Base-by-base conservation (phyloP, 768 basidiomycete genomes). In the Dentipellis fragilis region DNA sequence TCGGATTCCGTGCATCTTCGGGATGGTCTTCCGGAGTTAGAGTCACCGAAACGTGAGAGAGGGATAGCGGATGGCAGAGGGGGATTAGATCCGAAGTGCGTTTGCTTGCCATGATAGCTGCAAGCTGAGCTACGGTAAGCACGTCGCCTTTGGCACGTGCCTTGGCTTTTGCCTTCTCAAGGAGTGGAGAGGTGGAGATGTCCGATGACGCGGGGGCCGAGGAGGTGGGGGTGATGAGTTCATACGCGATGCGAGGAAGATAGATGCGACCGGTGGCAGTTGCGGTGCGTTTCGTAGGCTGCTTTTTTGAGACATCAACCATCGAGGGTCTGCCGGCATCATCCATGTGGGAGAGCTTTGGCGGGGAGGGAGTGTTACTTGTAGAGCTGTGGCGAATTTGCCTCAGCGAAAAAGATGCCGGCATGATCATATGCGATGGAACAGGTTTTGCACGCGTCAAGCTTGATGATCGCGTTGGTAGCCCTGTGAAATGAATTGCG, bases 71-170 rank as follows among this genome's bases (percentile, higher is more conserved):
- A 68, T 95, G 92, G 63, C 92, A 95, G 14, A 95, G 74, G 10
- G 92, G 92, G 52, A 95, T 93, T 47, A 94, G 75, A 38, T 83
- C 81, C 22, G 87, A 74, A 1, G 92, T 94, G 58, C 81, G 82
- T 67, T 95, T 95, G 56, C 85, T 81, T 10, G 79, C 92, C 84
- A 91, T 91, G 66, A 93, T 88, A 16, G 81, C 92, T 7, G 92
- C 90, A 21, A 95, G 72, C 63, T 93, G 89, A 21, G 87, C 87
- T 16, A 88, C 80, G 12, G 82, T 83, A 38, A 90, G 72, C 8
- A 80, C 78, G 64, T 89, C 81, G 10, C 88, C 88, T 67, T 90
- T 90, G 39, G 70, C 65, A 39, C 73, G 70, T 4, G 77, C 75
- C 66, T 89, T 88, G 7, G 65, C 71, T 55, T 72, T 69, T 16